Evolutionary conservation across 164 flowering plant genomes (phyloP).

Genomic region (Dillenia suffruticosa): DNA sequence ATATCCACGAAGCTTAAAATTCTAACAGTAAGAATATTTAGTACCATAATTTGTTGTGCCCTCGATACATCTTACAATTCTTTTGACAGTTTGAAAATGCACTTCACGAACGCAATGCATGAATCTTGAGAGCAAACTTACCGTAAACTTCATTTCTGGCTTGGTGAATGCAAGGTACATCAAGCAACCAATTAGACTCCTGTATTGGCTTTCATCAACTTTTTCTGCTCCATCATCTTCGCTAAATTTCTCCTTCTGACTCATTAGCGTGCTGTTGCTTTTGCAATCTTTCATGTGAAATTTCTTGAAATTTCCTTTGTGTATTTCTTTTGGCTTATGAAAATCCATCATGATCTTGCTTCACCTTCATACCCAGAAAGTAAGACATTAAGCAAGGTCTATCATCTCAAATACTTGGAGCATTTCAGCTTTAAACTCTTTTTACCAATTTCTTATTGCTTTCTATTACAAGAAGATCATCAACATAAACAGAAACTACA

Average conservation of each 20-base stretch:
- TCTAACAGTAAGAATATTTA: neutral
- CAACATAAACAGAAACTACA: constrained; percentile 1
- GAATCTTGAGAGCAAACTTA: neutral
- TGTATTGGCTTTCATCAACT: constrained; percentile 2
- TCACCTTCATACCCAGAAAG: constrained; percentile 1
- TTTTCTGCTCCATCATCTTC: neutral
- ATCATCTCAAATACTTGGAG: constrained; percentile 1
- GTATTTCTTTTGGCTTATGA: constrained; percentile 1
- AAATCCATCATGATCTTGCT: neutral
- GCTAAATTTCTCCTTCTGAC: neutral
- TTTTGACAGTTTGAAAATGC: neutral
- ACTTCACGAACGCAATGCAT: neutral
- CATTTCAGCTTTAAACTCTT: neutral
- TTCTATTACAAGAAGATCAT: constrained; percentile 4
- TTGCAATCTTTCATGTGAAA: constrained; percentile 1
- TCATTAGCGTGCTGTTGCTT: neutral
- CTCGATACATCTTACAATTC: neutral
- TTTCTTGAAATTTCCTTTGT: neutral
- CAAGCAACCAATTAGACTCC: neutral
- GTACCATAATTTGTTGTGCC: neutral
- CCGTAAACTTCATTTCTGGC: neutral
- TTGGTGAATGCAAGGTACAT: neutral
- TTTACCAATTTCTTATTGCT: neutral
- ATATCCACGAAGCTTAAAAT: neutral
- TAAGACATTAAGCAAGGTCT: constrained; percentile 3